Evolutionary conservation across 129 eudicot species (phyloP), one percentile per base, ranked within the genome.

Genomic region (Artemisia tridentata): DNA sequence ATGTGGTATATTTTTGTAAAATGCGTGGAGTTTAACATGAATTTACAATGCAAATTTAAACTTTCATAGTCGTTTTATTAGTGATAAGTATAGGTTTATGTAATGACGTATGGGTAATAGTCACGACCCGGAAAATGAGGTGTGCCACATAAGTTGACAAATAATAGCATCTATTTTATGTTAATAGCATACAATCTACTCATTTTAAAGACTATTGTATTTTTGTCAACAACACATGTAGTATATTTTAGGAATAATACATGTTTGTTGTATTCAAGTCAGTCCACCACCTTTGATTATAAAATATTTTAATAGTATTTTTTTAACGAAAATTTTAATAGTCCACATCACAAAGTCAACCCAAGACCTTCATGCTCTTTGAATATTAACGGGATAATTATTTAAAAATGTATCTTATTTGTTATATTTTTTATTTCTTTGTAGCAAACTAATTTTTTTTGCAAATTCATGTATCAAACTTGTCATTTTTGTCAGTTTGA

Each of bases 121-220:
- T 23, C 5, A 31, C 15, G 14, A n/a, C 43, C 63, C 63, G 0
- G 46, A 60, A 60, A 29, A 27, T 5, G 65, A 25, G 23, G 29
- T 9, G 68, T 38, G 68, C 41, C 29, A 63, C 27, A 63, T 63
- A 63, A 16, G 15, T 9, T 38, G 68, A 63, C 73, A 54, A 68
- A 29, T 11, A 51, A 11, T 29, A 7, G 0, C 7, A 68, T 51
- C 15, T 51, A 54, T 52, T 52, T 68, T 68, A 68, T 16, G 59
- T 27, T 16, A 50, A 51, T 12, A 49, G 71, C n/a, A 6, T 66
- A 66, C 71, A 68, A 68, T 68, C 62, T 68, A 68, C 29, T 10
- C 48, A 29, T 68, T 3, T 25, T 27, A 68, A 27, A 27, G 38
- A 48, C 18, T 45, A 68, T 61, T 3, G 1, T 68, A 4, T 51